phyloP scores from a whole-genome alignment of 306 rosid genomes.

The Prunus salicina region DNA sequence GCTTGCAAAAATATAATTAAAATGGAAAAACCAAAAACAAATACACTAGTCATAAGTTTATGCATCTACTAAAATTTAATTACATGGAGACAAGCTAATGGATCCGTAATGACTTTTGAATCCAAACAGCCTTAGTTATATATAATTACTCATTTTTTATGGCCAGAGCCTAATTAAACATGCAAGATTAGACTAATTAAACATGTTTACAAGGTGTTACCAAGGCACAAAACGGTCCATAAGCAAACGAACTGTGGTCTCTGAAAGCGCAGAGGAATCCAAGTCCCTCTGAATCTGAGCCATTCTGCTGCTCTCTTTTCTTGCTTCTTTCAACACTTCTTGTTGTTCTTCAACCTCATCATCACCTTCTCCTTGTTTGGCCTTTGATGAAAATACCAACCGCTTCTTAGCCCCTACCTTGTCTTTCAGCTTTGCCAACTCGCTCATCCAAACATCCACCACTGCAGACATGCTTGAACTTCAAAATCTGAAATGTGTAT shows the following conservation, averaged over 20 bases:
- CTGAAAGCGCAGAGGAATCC: slow-evolving; percentile 48
- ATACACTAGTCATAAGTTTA: too few relatives aligned
- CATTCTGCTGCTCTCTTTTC: not conserved
- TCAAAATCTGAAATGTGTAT: not conserved
- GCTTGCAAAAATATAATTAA: too few relatives aligned
- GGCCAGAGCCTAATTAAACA: too few relatives aligned
- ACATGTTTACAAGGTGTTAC: slow-evolving; percentile 26
- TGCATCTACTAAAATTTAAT: too few relatives aligned
- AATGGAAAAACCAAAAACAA: too few relatives aligned
- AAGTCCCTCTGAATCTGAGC: slow-evolving; percentile 8
- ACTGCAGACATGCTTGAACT: slow-evolving; percentile 50
- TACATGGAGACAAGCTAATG: too few relatives aligned
- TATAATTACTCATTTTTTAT: too few relatives aligned
- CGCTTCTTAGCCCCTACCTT: slow-evolving; percentile 39
- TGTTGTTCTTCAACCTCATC: slow-evolving; percentile 1
- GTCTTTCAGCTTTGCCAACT: slow-evolving; percentile 57
- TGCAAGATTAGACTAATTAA: not conserved
- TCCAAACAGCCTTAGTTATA: too few relatives aligned
- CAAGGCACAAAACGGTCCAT: slow-evolving; percentile 86
- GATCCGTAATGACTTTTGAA: too few relatives aligned
- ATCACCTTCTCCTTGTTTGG: slow-evolving; percentile 30
- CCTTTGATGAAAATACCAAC: slow-evolving; percentile 21
- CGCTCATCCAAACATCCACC: slow-evolving; percentile 62
- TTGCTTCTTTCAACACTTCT: not conserved
- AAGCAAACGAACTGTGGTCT: slow-evolving; percentile 60